Evolutionary conservation across 192 early-diverging fungal genomes (phyloP), one percentile per base, ranked within the genome.

Genomic region (Rhizophagus prolifer): DNA sequence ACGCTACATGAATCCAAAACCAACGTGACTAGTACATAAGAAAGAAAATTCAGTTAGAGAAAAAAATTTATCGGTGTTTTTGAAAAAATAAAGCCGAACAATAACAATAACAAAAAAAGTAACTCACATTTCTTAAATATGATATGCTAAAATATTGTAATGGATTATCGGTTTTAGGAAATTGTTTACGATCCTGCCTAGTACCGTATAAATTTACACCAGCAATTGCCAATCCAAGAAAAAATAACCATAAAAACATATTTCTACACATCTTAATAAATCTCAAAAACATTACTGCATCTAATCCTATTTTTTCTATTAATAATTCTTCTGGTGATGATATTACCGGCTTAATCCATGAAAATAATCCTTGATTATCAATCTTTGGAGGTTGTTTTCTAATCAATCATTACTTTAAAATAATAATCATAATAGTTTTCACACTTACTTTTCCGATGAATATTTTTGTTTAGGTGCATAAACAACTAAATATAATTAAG

Each of bases 211-310:
- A 81, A 79, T 92, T 94, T 36, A 92, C 74, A 26, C 92, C 85
- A 5, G 92, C 82, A 16, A 83, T 77, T 74, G 84, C 85, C 76
- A 89, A 81, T 26, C 93, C 92, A 6, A 91, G 46, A 23, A 87
- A 36, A n/a, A 83, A 81, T 67, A 91, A 85, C 38, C 84, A 81
- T 25, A 84, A 80, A 47, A 93, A 84, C n/a, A 91, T 72, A 71
- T 85, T 82, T 54, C 87, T 85, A 59, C 85, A 84, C 78, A 92
- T 82, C 28, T 84, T 84, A 23, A 93, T 63, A 72, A 92, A 94
- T 2, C 88, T 84, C 70, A 94, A 83, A 72, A 93, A 90, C 58
- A 92, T 80, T 31, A 92, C 89, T 12, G 91, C 90, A 78, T 94
- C 92, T n/a, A 89, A 79, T 50, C 90, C 92, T 1, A 92, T 88